Evolutionary conservation across 352 stramenopile species (phyloP).

Genomic region (Pythium brassicae): DNA sequence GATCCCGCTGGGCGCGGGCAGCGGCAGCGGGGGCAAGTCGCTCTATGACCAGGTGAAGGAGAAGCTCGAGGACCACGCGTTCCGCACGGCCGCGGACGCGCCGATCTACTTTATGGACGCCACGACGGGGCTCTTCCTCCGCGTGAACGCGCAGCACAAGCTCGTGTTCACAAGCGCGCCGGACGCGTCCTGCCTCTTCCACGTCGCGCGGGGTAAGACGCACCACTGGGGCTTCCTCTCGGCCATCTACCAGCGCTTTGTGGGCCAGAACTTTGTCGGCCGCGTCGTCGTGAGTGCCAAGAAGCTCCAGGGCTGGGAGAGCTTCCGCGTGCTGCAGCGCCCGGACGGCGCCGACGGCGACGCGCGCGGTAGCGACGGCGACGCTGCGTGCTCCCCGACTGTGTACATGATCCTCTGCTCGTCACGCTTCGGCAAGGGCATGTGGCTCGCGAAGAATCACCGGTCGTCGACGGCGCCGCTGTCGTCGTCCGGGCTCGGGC

Average conservation of each 20-base stretch:
- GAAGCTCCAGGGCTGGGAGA: constrained; percentile 69
- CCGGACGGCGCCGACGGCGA: constrained; percentile 13
- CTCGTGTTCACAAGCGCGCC: constrained; percentile 57
- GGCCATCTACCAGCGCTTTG: constrained; percentile 49
- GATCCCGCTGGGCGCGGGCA: background rate
- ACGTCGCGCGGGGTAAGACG: constrained; percentile 63
- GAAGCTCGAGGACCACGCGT: constrained; percentile 51
- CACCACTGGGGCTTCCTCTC: constrained; percentile 83
- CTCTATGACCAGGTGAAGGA: constrained; percentile 66
- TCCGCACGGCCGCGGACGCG: constrained; percentile 31
- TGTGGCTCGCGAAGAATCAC: constrained; percentile 63
- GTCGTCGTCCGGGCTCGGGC: constrained; percentile 9
- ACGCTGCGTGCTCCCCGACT: constrained; percentile 13
- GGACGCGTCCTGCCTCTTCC: constrained; percentile 69
- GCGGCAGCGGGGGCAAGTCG: constrained; percentile 45
- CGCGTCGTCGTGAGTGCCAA: constrained; percentile 50
- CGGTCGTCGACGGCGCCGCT: constrained; percentile 5
- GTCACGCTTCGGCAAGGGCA: constrained; percentile 74
- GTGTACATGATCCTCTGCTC: constrained; percentile 77
- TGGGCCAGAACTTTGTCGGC: constrained; percentile 76
- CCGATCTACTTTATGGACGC: constrained; percentile 73
- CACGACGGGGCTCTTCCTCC: constrained; percentile 42
- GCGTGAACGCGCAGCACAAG: constrained; percentile 57
- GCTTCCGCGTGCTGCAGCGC: constrained; percentile 62
- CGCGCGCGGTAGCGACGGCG: constrained; percentile 10